Base-by-base conservation (phyloP, 2,329 filamentous ascomycete genomes). In the Pseudogymnoascus sp. region DNA sequence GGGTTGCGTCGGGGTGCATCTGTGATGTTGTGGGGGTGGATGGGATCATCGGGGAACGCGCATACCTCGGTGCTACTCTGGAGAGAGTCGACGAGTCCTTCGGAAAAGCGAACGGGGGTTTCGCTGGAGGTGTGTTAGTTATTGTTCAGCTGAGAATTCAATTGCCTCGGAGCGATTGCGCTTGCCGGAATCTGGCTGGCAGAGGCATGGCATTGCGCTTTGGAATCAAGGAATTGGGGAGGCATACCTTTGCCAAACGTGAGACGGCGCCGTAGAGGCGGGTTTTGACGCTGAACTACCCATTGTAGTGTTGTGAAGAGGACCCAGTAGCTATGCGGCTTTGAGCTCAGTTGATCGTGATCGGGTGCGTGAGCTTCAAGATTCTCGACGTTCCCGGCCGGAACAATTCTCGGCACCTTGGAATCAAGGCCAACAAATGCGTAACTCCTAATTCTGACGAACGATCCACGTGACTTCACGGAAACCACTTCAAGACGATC, bases 1-100 rank as follows among this genome's bases (percentile, higher is more conserved):
- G 61, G 61, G 34, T 25, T 25, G 58, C 39, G 37, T 50, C 54
- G 62, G 57, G 28, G 39, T 57, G 28, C 14, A 18, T 30, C 5
- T 18, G 47, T 32, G 28, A 32, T 32, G 59, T 41, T 16, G 28
- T 47, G 39, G 22, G 60, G 20, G 32, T 43, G 18, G 14, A 9
- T 61, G 47, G 32, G 35, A 41, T 37, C 28, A 35, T 28, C 20
- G 43, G 57, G 25, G 28, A 54, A 22, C 50, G 30, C 18, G 67
- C 77, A 70, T 82, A 96, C 92, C 85, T 97, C 91, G 68, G 88
- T 82, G 78, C 85, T 96, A 64, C 85, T 83, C 74, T 96, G 90
- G 64, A 97, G 81, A 64, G 87, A 85, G 70, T 96, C 87, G 70
- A 95, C 81, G 70, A 97, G 80, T 71, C 89, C 86, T 71, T 90